phyloP scores from a whole-genome alignment of 768 basidiomycete genomes.

The Leccinum subgranulosum region DNA sequence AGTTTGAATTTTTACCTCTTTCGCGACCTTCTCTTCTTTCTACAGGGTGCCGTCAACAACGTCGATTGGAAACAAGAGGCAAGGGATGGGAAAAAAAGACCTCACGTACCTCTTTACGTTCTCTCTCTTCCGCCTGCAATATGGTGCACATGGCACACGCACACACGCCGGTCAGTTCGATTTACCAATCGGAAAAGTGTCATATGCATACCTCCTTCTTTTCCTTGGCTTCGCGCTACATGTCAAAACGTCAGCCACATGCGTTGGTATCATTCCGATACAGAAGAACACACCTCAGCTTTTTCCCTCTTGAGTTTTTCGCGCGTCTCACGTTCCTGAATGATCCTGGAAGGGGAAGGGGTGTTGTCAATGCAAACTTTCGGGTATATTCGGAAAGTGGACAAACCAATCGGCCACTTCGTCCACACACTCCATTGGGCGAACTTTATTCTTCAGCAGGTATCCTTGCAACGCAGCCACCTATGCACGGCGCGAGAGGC shows the following conservation, averaged over 20 bases:
- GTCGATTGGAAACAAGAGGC: not conserved
- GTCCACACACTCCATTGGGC: slow-evolving; percentile 81
- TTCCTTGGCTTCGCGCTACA: slow-evolving; percentile 75
- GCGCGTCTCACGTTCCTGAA: slow-evolving; percentile 77
- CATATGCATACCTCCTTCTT: slow-evolving; percentile 54
- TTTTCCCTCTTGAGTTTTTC: slow-evolving; percentile 84
- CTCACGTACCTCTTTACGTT: slow-evolving; percentile 54
- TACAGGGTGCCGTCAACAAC: slow-evolving; percentile 13
- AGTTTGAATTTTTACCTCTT: slow-evolving; percentile 43
- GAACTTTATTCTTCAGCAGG: slow-evolving; percentile 84
- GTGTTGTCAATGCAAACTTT: not conserved
- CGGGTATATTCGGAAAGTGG: slow-evolving; percentile 3
- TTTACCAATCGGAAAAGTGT: not conserved
- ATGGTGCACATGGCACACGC: not conserved
- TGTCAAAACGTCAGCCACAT: slow-evolving; percentile 7
- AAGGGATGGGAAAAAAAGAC: not conserved
- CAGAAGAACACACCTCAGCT: slow-evolving; percentile 42
- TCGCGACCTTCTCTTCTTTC: slow-evolving; percentile 54
- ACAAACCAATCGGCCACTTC: slow-evolving; percentile 71
- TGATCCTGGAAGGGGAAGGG: slow-evolving; percentile 38
- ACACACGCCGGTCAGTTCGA: slow-evolving; percentile 2
- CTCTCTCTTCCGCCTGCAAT: slow-evolving; percentile 55
- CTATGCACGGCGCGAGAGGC: slow-evolving; percentile 32
- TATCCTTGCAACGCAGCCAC: slow-evolving; percentile 85
- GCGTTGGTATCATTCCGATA: not conserved